Evolutionary conservation across 1,139 yeast genomes (phyloP).

Genomic region (Hyphopichia burtonii): DNA sequence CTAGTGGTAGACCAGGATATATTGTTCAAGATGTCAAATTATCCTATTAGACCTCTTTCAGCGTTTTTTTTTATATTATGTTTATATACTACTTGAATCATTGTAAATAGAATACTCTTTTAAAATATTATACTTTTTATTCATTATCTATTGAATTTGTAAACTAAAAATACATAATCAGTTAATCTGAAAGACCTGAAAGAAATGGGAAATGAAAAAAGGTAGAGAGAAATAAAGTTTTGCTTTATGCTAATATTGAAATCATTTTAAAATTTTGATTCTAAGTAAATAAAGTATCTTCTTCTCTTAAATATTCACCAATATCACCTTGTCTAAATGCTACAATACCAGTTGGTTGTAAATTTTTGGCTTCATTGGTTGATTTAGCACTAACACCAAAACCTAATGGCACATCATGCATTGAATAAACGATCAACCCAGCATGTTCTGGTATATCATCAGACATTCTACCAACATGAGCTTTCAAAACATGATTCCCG

Average conservation of each 20-base stretch:
- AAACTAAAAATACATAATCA: conserved; percentile 4
- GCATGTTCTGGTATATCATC: conserved; percentile 98
- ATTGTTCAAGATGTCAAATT: conserved; percentile 4
- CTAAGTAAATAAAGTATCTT: conserved; percentile 88
- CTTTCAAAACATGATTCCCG: conserved; percentile 95
- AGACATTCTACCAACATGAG: conserved; percentile 94
- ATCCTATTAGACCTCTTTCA: neutral
- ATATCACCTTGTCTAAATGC: conserved; percentile 97
- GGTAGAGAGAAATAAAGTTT: conserved; percentile 1
- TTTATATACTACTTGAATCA: neutral
- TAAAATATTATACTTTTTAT: neutral
- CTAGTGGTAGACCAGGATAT: conserved; percentile 80
- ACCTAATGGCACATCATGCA: conserved; percentile 92
- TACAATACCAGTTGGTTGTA: conserved; percentile 92
- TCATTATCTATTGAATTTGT: conserved; percentile 2
- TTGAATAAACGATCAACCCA: conserved; percentile 86
- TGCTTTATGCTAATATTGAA: too few species aligned
- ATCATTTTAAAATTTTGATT: too few species aligned
- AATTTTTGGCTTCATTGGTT: conserved; percentile 81
- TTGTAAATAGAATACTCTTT: conserved; percentile 7
- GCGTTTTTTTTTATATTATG: neutral
- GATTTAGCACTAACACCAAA: conserved; percentile 95
- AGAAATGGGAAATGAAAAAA: neutral
- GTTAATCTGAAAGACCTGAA: neutral
- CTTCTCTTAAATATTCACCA: conserved; percentile 97